Conservation (phyloP, 1,139 yeast genomes). For the Geotrichum carabidarum region DNA sequence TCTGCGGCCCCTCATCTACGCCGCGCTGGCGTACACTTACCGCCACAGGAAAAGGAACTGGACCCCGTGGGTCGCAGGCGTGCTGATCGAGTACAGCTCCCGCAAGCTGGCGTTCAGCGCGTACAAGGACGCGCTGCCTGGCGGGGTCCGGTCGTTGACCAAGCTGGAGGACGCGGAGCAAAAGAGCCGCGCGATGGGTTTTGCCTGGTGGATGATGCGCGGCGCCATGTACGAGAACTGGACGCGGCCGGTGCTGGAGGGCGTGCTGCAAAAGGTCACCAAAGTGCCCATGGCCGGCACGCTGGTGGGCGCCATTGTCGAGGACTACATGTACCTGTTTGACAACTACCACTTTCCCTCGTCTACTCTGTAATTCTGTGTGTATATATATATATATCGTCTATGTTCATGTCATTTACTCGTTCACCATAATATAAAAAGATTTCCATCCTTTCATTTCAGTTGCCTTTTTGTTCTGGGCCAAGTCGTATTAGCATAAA, state of each 20-base stretch:
- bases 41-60: slow-evolving; percentile 28
- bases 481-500: neutral
- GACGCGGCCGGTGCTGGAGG: slow-evolving; percentile 33
- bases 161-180: slow-evolving; percentile 37
- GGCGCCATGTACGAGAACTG: slow-evolving; percentile 39
- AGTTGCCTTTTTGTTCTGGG: neutral
- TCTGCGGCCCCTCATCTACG: slow-evolving; percentile 39
- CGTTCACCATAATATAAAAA: too few species aligned
- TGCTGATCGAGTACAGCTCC: slow-evolving; percentile 36
- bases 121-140: slow-evolving; percentile 26
- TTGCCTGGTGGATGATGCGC: slow-evolving; percentile 42
- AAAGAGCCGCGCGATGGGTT: slow-evolving; percentile 31
- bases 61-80: slow-evolving; percentile 42
- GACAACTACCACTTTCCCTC: slow-evolving; percentile 38
- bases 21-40: slow-evolving; percentile 31
- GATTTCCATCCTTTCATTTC: too few species aligned
- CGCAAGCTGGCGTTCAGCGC: slow-evolving; percentile 28
- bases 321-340: slow-evolving; percentile 40
- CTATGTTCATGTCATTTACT: too few species aligned
- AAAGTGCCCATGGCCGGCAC: slow-evolving; percentile 30
- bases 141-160: slow-evolving; percentile 33
- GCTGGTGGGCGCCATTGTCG: slow-evolving; percentile 34
- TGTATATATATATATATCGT: too few species aligned
- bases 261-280: slow-evolving; percentile 27
- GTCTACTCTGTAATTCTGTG: slow-evolving; percentile 10